Percentiles rank a stretch among this genome's conserved stretches.
Conservation (phyloP, 2,329 filamentous ascomycete genomes). For the Fusarium sp. region DNA sequence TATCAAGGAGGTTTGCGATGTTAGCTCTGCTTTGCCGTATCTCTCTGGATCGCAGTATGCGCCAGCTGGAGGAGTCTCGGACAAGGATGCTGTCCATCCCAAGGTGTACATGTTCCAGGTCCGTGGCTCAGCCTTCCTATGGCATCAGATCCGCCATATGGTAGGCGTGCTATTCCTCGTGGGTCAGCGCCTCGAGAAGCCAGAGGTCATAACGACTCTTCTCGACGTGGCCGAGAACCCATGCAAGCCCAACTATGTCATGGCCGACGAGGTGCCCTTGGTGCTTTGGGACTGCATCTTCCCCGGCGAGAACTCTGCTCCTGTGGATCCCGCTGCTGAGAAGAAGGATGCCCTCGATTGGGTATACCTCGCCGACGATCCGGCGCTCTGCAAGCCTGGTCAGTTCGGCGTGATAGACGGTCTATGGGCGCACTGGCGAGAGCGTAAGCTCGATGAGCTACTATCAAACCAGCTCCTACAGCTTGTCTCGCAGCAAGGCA, state of each 20-base stretch:
- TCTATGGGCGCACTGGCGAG: conserved; percentile 84
- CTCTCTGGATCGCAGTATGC: conserved; percentile 54
- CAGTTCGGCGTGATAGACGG: conserved; percentile 72
- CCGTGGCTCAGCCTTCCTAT: conserved; percentile 90
- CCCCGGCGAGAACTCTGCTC: conserved; percentile 57
- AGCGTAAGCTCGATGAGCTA: conserved; percentile 88
- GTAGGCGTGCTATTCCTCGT: conserved; percentile 91
- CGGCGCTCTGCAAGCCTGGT: conserved; percentile 67
- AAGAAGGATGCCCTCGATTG: conserved; percentile 71
- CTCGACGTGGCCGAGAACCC: conserved; percentile 76
- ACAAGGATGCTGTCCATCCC: conserved; percentile 47
- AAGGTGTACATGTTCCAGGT: conserved; percentile 90
- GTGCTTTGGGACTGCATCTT: conserved; percentile 98
- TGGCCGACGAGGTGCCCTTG: conserved; percentile 88
- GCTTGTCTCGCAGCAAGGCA: conserved; percentile 57
- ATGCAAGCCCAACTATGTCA: conserved; percentile 82
- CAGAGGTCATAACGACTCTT: conserved; percentile 74
- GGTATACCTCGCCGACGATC: conserved; percentile 77
- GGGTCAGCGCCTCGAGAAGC: conserved; percentile 83
- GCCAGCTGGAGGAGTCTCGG: conserved; percentile 24
- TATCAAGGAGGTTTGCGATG: conserved; percentile 72
- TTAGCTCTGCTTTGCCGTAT: conserved; percentile 63
- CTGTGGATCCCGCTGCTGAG: conserved; percentile 42
- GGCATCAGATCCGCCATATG: conserved; percentile 98
- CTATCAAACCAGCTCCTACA: conserved; percentile 78